Evolutionary conservation across 73 alveolate species (phyloP).

Genomic region (Tetrahymena thermophila): DNA sequence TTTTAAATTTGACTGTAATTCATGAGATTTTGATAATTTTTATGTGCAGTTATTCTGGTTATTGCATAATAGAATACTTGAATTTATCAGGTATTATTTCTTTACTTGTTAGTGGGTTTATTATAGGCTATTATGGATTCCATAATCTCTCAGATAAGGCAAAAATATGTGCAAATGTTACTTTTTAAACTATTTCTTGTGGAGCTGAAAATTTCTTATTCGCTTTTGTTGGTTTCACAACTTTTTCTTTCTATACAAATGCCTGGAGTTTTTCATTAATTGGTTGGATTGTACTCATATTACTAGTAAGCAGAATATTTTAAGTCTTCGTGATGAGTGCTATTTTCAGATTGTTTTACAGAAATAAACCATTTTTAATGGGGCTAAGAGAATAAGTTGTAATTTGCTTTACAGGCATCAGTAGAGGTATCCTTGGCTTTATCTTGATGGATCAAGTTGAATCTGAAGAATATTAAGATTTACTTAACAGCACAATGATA

Average conservation of each 20-base stretch:
- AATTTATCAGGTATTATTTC: conserved; percentile 71
- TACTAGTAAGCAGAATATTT: not conserved
- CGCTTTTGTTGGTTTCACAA: conserved; percentile 75
- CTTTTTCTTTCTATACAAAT: conserved; percentile 40
- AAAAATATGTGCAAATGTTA: conserved; percentile 65
- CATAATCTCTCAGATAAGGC: conserved; percentile 74
- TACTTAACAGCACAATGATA: not conserved
- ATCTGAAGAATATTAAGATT: not conserved
- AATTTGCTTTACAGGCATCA: not conserved
- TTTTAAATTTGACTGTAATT: conserved; percentile 58
- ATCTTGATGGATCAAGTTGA: not conserved
- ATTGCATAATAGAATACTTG: conserved; percentile 57
- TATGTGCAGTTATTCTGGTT: conserved; percentile 73
- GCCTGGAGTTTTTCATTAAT: not conserved
- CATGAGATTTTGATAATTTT: conserved; percentile 65
- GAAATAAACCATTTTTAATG: not conserved
- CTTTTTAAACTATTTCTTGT: conserved; percentile 59
- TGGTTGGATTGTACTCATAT: not conserved
- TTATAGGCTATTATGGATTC: conserved; percentile 75
- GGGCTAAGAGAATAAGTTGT: not conserved
- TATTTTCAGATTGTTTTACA: not conserved
- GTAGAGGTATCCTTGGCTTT: not conserved
- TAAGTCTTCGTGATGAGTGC: not conserved
- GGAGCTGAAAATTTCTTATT: conserved; percentile 82
- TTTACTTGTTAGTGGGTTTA: conserved; percentile 64